Evolutionary conservation across 2,329 filamentous ascomycete species (phyloP), one percentile per base, ranked within the genome.

Genomic region (Cladophialophora carrionii): DNA sequence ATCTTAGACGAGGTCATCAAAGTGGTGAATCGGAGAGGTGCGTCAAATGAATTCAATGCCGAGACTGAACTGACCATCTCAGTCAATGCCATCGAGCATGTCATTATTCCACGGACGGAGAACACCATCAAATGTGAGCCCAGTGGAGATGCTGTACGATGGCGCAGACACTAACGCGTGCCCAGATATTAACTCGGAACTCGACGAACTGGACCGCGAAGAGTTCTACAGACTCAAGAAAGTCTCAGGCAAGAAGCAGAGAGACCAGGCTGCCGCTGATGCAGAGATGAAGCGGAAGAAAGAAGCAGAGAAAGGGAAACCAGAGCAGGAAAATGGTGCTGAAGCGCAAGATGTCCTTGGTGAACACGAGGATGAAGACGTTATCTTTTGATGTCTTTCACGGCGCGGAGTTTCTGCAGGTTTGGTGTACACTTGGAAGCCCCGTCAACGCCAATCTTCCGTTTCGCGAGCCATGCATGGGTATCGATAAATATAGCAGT

Each of bases 1-100:
- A 98, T 98, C 70, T 79, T 99, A 66, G 95, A 99, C 76, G 95
- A 99, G 79, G 95, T 99, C 63, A 99, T 99, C 81, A 99, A 99
- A 82, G 92, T 98, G 29, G 95, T 99, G 62, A 99, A 99, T 78
- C 87, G 95, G 75, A 89, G 95, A 91, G 90, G 89, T 90, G 78
- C 76, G 82, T 48, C 1, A 17, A 43, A 1, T 24, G 20, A 46
- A 52, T 29, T 14, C 31, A 20, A 51, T 1, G 31, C 41, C 14
- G 14, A 17, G 37, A 49, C 22, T 20, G 46, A 51, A 43, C 75
- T 77, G 72, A 77, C 66, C 55, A 26, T 51, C 9, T 53, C 64
- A 91, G 94, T 98, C 20, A 97, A 97, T 76, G 94, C 94, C 63
- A 97, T 98, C 73, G 80, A 82, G 71, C 80, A 82, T 71, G 80